Evolutionary conservation across 1,139 yeast species (phyloP), one percentile per base, ranked within the genome.

Genomic region (Taphrina confusa): DNA sequence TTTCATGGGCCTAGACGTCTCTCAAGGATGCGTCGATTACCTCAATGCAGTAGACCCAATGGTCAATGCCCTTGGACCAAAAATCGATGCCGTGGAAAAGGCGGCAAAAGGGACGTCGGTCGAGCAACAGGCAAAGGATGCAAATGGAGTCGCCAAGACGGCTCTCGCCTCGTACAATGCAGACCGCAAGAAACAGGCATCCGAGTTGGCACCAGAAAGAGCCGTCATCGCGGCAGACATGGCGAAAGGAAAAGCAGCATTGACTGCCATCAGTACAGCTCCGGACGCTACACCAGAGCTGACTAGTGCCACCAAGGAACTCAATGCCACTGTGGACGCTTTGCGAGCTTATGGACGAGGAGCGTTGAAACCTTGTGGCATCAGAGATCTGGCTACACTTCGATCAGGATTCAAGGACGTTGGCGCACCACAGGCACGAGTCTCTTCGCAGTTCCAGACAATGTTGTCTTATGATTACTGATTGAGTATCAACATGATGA

Each of bases 11-110:
- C 27, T 45, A 6, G 50, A 45, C 18, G 18, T 28, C 37, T 45
- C 50, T 12, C 50, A 45, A 18, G 50, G 50, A 8, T 45, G 50
- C 16, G 23, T 27, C 14, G 50, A 45, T 28, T 45, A 45, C 37
- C 12, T 45, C 27, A 18, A 25, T 4, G 50, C 25, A 28, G 23
- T 14, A n/a, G 50, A 45, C 25, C 50, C 50, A 8, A 45, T 22
- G 50, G 16, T 45, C 37, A 30, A 27, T 14, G 50, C 50, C 18
- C 25, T 45, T 25, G 34, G 37, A 4, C 50, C 50, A 2, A 45
- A 45, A 18, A 12, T 45, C 14, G 37, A 27, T n/a, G 37, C 50
- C 18, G 18, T 45, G 2, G 50, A 27, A 25, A 30, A 27, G 37
- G 37, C 37, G n/a, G 34, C 50, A 1, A 14, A 5, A 9, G 50